phyloP scores from a whole-genome alignment of 352 stramenopile species.

The Phytopythium oedochilum region DNA sequence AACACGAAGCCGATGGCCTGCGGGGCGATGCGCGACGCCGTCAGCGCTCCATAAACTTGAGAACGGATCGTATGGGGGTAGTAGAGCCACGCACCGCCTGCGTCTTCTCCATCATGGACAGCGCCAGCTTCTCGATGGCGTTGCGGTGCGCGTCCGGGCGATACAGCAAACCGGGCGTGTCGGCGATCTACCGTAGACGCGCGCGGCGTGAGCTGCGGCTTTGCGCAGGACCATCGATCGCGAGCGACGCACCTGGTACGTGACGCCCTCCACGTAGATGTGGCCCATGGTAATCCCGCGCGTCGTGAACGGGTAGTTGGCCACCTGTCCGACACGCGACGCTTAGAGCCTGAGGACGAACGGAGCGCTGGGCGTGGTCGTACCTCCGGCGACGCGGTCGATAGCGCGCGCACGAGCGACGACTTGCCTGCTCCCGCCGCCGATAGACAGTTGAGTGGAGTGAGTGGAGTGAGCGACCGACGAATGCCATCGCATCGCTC shows the following conservation, averaged over 20 bases:
- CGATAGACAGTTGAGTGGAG: neutral
- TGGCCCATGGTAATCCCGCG: constrained; percentile 86
- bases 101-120: constrained; percentile 77
- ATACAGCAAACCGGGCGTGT: constrained; percentile 71
- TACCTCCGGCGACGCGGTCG: constrained; percentile 79
- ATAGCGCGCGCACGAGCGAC: constrained; percentile 72
- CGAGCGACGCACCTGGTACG: constrained; percentile 68
- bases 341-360: too few relatives aligned
- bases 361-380: too few relatives aligned
- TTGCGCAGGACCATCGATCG: too few relatives aligned
- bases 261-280: constrained; percentile 78
- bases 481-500: too few relatives aligned
- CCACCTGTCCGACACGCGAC: constrained; percentile 36
- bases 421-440: constrained; percentile 59
- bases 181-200: constrained; percentile 77
- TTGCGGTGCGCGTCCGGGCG: constrained; percentile 61
- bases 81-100: constrained; percentile 53
- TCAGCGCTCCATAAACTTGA: too few relatives aligned
- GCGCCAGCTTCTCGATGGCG: constrained; percentile 64
- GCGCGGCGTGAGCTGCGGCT: too few relatives aligned
- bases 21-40: too few relatives aligned
- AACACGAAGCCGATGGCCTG: constrained; percentile 85
- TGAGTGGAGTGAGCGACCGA: neutral
- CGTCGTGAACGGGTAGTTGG: constrained; percentile 87
- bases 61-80: too few relatives aligned